Percentiles rank a stretch among this genome's conserved stretches.
Conservation (phyloP, 306 rosid genomes). For the cucumber (Cucumis sativus) region DNA sequence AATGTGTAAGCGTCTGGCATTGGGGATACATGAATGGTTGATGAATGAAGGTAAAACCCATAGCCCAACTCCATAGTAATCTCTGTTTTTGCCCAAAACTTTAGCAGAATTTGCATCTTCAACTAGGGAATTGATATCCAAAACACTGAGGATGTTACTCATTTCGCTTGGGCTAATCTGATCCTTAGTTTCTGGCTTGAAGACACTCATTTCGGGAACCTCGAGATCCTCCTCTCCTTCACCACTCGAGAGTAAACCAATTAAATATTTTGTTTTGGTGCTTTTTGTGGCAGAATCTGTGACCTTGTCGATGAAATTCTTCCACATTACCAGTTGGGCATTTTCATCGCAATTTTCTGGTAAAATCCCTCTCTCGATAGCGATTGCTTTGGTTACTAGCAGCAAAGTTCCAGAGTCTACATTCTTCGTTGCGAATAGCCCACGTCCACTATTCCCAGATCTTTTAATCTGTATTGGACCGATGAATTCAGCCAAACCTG, state of each 20-base stretch:
- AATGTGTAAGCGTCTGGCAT: slow-evolving; percentile 57
- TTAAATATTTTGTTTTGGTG: slow-evolving; percentile 26
- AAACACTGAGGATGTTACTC: slow-evolving; percentile 31
- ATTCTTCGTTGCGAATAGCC: slow-evolving; percentile 52
- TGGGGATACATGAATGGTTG: slow-evolving; percentile 77
- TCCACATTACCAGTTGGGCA: slow-evolving; percentile 81
- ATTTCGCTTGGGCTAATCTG: slow-evolving; percentile 15
- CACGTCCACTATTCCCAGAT: slow-evolving; percentile 69
- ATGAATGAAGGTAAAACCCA: slow-evolving; percentile 72
- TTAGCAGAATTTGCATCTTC: slow-evolving; percentile 53
- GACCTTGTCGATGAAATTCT: slow-evolving; percentile 54
- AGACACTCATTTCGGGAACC: slow-evolving; percentile 42
- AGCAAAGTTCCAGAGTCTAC: slow-evolving; percentile 60
- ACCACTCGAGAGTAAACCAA: slow-evolving; percentile 44
- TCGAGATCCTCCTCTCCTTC: slow-evolving; percentile 58
- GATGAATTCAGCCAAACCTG: slow-evolving; percentile 61
- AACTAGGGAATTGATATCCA: slow-evolving; percentile 79
- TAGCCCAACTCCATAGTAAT: slow-evolving; percentile 62
- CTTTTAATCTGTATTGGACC: slow-evolving; percentile 52
- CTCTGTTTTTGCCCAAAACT: slow-evolving; percentile 59
- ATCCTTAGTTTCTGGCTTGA: slow-evolving; percentile 33
- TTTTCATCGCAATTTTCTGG: slow-evolving; percentile 52
- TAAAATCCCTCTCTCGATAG: slow-evolving; percentile 64
- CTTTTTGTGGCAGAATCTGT: slow-evolving; percentile 29
- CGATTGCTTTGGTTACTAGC: slow-evolving; percentile 54